These are phyloP conservation scores for Cafeteria roenbergensis DNA, from an alignment of 108 stramenopile genomes.

Conservation along the genomic window DNA sequence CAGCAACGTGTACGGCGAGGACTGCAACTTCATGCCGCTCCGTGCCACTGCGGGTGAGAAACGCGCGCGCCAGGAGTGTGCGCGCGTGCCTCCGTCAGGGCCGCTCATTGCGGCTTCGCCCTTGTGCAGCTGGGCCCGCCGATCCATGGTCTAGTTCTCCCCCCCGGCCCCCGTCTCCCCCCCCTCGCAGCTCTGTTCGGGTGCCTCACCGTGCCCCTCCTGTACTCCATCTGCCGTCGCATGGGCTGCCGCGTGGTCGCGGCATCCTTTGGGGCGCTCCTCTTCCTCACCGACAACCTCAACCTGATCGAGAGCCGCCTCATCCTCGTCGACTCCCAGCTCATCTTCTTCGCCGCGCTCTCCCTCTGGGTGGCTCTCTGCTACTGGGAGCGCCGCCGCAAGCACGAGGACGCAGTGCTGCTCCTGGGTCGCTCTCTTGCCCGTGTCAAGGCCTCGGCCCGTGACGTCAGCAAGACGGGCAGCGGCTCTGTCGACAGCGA, in stretches of 20 bases:
- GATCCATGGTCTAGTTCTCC: no score
- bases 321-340: conserved; percentile 9
- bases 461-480: neutral
- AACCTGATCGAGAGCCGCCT: conserved; percentile 11
- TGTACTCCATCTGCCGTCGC: neutral
- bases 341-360: neutral
- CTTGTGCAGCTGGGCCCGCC: no score
- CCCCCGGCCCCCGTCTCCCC: no score
- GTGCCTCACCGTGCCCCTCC: neutral
- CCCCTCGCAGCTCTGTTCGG: neutral
- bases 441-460: no score
- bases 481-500: no score
- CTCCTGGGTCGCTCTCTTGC: no score
- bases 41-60: neutral
- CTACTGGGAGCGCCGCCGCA: neutral
- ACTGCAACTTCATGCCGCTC: conserved; percentile 4
- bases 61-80: no score
- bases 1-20: neutral
- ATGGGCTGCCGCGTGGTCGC: neutral
- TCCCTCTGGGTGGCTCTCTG: conserved; percentile 1
- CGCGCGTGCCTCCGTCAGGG: no score
- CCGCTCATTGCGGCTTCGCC: no score
- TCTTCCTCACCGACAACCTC: conserved; percentile 3
- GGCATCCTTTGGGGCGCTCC: neutral
- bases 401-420: neutral